phyloP scores from a whole-genome alignment of 78 protist genomes.

The Paratrimastix pyriformis region DNA sequence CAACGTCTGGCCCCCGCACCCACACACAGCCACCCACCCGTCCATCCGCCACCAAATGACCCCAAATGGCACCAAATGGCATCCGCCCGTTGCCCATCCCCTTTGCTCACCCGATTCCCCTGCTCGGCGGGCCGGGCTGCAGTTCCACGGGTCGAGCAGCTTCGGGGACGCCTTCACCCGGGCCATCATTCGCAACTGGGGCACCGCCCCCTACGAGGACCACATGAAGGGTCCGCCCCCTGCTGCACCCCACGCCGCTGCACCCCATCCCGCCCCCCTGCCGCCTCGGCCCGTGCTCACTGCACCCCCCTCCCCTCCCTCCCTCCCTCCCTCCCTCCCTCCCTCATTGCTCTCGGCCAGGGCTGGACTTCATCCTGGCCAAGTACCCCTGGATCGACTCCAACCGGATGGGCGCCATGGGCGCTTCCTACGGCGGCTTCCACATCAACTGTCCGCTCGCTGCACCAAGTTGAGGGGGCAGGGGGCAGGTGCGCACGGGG shows the following conservation, averaged over 20 bases:
- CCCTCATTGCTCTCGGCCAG: too few relatives aligned
- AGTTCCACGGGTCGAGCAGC: neutral
- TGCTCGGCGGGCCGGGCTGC: too few relatives aligned
- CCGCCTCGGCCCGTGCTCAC: too few relatives aligned
- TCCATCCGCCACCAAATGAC: neutral
- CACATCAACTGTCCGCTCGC: conserved; percentile 3
- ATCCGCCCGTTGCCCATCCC: neutral
- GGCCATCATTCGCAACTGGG: neutral
- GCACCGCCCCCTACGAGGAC: conserved; percentile 2
- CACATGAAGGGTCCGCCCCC: neutral
- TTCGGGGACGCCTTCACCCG: neutral
- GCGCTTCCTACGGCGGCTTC: conserved; percentile 20
- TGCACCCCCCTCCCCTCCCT: too few relatives aligned
- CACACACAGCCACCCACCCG: neutral
- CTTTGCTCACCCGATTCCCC: neutral
- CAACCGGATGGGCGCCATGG: conserved; percentile 6
- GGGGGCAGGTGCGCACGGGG: too few relatives aligned
- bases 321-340: too few relatives aligned
- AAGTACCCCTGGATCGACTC: neutral
- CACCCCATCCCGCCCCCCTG: too few relatives aligned
- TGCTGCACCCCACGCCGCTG: too few relatives aligned
- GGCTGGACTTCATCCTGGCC: neutral
- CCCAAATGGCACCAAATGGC: neutral
- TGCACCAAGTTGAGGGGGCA: too few relatives aligned
- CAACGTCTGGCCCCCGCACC: neutral